These are phyloP conservation scores for Sparassis latifolia DNA, from an alignment of 1,284 basidiomycete genomes.

Conservation along the genomic window DNA sequence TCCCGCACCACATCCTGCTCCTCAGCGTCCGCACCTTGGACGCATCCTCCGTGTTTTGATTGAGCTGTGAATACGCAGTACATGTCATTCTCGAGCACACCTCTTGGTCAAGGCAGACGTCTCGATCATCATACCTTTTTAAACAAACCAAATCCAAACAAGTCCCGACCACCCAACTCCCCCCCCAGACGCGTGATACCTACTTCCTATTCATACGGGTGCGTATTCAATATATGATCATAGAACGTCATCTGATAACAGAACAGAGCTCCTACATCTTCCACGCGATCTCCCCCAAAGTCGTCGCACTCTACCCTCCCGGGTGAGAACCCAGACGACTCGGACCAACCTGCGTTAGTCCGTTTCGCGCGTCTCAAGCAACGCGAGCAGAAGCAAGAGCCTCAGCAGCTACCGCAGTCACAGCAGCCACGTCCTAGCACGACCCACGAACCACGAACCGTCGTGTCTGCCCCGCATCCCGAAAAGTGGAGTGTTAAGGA, in stretches of 20 bases:
- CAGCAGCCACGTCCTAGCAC: conserved; percentile 5
- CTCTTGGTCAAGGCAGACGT: conserved; percentile 76
- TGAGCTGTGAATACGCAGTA: conserved; percentile 26
- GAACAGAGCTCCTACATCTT: conserved; percentile 49
- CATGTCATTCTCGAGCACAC: conserved; percentile 82
- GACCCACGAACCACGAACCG: conserved; percentile 20
- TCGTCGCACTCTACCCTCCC: conserved; percentile 22
- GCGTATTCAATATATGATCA: conserved; percentile 20
- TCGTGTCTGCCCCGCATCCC: conserved; percentile 45
- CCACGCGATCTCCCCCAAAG: conserved; percentile 56
- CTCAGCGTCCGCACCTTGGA: not conserved
- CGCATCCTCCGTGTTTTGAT: conserved; percentile 5
- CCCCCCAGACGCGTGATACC: conserved; percentile 36
- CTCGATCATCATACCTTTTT: conserved; percentile 73
- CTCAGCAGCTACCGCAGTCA: conserved; percentile 24
- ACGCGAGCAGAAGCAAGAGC: conserved; percentile 30
- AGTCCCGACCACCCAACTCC: conserved; percentile 24
- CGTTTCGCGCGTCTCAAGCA: conserved; percentile 49
- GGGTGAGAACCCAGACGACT: conserved; percentile 26
- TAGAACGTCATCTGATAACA: conserved; percentile 15
- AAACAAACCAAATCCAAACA: conserved; percentile 40
- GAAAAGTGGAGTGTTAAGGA: conserved; percentile 68
- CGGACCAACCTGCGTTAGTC: conserved; percentile 40
- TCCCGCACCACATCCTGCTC: not conserved
- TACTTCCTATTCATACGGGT: conserved; percentile 67